phyloP scores from a whole-genome alignment of 306 rosid species.

The Macrotyloma uniflorum region DNA sequence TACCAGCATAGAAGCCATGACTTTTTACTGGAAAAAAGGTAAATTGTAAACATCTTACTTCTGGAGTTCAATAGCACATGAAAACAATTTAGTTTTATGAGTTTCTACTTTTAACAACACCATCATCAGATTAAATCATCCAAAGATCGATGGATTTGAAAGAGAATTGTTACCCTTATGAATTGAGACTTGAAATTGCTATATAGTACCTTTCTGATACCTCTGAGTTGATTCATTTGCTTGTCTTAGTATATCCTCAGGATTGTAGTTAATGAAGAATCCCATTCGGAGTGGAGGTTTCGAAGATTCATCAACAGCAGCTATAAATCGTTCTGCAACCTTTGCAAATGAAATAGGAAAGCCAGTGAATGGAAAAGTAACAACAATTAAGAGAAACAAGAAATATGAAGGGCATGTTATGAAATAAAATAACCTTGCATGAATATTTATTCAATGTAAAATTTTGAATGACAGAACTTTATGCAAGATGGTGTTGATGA shows the following conservation, averaged over 20 bases:
- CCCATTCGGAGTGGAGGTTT: constrained; percentile 64
- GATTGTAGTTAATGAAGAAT: constrained; percentile 67
- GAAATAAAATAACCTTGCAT: neutral
- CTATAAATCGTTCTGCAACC: constrained; percentile 78
- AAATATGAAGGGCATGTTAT: neutral
- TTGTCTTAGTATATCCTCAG: constrained; percentile 70
- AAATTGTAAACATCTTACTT: neutral
- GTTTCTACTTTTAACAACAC: constrained; percentile 15
- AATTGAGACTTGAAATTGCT: constrained; percentile 21
- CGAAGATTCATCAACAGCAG: constrained; percentile 63
- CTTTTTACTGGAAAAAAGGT: neutral
- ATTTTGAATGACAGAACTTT: constrained; percentile 18
- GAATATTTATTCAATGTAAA: neutral
- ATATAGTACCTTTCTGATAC: constrained; percentile 60
- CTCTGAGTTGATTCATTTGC: constrained; percentile 78
- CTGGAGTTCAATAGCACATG: neutral
- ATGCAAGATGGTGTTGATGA: neutral
- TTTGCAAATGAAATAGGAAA: constrained; percentile 33
- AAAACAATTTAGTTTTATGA: neutral
- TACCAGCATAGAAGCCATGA: neutral
- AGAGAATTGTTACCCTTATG: neutral
- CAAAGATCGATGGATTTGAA: neutral
- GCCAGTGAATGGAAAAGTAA: neutral
- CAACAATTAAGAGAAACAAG: neutral
- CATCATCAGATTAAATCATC: neutral